phyloP scores from a whole-genome alignment of 345 rosid genomes.

The Eucalyptus marginata region DNA sequence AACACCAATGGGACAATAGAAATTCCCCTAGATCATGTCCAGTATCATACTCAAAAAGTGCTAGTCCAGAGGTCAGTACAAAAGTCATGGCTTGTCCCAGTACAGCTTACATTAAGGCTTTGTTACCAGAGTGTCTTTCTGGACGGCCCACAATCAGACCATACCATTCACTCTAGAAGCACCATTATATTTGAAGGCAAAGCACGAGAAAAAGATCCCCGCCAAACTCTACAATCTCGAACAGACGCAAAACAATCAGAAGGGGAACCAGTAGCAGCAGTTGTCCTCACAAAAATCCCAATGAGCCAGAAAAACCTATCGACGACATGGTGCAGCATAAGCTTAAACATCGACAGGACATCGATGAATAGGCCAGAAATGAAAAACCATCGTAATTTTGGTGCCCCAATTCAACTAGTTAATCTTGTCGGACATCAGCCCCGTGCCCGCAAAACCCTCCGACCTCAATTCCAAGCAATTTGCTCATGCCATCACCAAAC shows the following conservation, averaged over 20 bases:
- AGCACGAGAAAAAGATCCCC: neutral
- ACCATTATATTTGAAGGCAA: neutral
- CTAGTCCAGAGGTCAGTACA: neutral
- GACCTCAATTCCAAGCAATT: neutral
- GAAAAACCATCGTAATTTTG: neutral
- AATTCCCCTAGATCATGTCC: neutral
- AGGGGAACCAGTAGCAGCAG: neutral
- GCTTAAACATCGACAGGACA: neutral
- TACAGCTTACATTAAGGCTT: neutral
- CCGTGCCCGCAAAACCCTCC: neutral
- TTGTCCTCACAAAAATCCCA: neutral
- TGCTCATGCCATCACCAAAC: neutral
- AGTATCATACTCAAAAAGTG: neutral
- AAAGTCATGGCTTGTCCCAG: neutral
- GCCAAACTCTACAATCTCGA: neutral
- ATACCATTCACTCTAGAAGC: neutral
- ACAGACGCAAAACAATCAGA: neutral
- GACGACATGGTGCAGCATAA: neutral
- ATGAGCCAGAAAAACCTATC: neutral
- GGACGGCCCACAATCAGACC: neutral
- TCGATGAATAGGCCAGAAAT: neutral
- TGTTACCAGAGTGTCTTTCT: neutral
- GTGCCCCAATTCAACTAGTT: neutral
- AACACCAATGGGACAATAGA: neutral
- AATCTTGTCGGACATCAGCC: neutral